phyloP scores from a whole-genome alignment of 2,329 filamentous ascomycete species.

The Xylaria multiplex region DNA sequence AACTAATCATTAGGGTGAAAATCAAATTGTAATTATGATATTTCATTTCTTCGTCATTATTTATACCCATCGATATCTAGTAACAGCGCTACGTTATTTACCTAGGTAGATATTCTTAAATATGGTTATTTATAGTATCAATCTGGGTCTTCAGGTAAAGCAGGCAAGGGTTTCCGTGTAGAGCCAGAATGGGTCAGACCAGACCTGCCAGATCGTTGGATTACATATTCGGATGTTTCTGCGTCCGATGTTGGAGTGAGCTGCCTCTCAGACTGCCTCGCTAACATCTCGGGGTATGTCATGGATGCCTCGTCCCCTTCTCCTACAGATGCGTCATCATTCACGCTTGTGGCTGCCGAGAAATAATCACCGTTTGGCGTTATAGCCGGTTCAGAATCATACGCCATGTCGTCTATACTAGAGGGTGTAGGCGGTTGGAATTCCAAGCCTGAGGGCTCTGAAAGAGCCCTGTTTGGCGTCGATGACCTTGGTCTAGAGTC shows the following conservation, averaged over 20 bases:
- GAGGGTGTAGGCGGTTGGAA: conserved; percentile 46
- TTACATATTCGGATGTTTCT: conserved; percentile 32
- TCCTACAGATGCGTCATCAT: conserved; percentile 24
- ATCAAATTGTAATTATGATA: not conserved
- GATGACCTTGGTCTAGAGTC: conserved; percentile 31
- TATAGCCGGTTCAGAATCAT: conserved; percentile 49
- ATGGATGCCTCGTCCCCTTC: conserved; percentile 20
- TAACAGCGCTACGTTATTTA: conserved; percentile 16
- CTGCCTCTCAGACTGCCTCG: conserved; percentile 44
- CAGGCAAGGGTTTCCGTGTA: conserved; percentile 56
- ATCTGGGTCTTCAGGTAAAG: conserved; percentile 53
- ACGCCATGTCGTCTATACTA: conserved; percentile 44
- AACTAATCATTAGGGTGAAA: not conserved
- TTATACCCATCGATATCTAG: not conserved
- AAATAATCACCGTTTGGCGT: conserved; percentile 44
- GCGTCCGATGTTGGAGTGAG: conserved; percentile 44
- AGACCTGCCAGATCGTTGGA: conserved; percentile 37
- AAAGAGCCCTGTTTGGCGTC: conserved; percentile 39
- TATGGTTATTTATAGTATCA: conserved; percentile 7
- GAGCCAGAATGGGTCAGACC: conserved; percentile 37
- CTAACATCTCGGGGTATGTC: conserved; percentile 40
- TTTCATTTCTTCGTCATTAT: conserved; percentile 22
- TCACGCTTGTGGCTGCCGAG: conserved; percentile 37
- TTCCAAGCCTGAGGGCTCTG: conserved; percentile 39
- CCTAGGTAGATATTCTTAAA: conserved; percentile 7